These are phyloP conservation scores for Malania oleifera DNA, from an alignment of 164 flowering plant genomes.

Conservation along the genomic window DNA sequence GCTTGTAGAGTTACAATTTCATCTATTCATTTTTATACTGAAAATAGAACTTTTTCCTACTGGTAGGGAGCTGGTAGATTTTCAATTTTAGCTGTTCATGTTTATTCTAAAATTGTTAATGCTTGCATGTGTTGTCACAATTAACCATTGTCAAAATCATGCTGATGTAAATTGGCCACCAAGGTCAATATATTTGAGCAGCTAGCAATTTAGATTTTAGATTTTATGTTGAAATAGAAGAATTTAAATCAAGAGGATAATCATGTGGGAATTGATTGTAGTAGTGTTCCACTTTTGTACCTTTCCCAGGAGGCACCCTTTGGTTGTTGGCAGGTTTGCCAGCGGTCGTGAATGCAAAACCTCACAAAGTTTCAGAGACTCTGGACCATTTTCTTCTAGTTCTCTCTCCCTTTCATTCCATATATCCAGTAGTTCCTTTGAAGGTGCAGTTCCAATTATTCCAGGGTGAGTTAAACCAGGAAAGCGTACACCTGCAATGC, in stretches of 20 bases:
- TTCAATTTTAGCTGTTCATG: too few relatives aligned
- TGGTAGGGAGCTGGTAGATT: too few relatives aligned
- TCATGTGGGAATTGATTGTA: background rate
- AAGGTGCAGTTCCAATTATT: slow-evolving; percentile 91
- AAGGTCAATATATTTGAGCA: too few relatives aligned
- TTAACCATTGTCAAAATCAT: too few relatives aligned
- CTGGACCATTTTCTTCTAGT: slow-evolving; percentile 65
- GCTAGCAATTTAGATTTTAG: too few relatives aligned
- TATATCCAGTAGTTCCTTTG: slow-evolving; percentile 73
- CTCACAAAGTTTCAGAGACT: slow-evolving; percentile 65
- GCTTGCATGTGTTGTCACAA: too few relatives aligned
- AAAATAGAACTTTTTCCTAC: too few relatives aligned
- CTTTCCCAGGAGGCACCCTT: slow-evolving; percentile 81
- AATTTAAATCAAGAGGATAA: too few relatives aligned
- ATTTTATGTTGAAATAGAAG: too few relatives aligned
- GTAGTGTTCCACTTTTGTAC: slow-evolving; percentile 25
- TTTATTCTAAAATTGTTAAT: too few relatives aligned
- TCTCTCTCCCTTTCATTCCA: slow-evolving; percentile 85
- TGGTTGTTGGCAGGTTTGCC: slow-evolving; percentile 78
- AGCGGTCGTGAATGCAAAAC: slow-evolving; percentile 80
- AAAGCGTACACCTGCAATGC: slow-evolving; percentile 69
- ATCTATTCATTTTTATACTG: background rate
- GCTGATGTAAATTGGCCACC: too few relatives aligned
- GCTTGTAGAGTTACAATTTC: too few relatives aligned
- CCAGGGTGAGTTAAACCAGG: slow-evolving; percentile 97